These are phyloP conservation scores for Paramyrothecium roridum DNA, from an alignment of 2,329 filamentous ascomycete genomes.

Conservation along the genomic window DNA sequence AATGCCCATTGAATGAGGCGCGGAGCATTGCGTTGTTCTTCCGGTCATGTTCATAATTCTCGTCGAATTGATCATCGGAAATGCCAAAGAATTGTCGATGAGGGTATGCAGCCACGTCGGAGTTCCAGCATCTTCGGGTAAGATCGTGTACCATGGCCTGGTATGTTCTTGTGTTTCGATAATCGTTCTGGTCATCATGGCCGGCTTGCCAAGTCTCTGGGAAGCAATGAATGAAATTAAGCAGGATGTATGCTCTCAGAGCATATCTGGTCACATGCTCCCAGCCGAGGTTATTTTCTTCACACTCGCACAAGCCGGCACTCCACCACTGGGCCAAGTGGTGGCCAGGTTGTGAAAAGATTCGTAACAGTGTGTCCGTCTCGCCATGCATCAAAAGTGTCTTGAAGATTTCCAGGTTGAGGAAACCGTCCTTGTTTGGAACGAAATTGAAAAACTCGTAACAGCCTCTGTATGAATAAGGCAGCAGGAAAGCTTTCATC, in stretches of 20 bases:
- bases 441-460: slow-evolving; percentile 10
- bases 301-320: slow-evolving; percentile 3
- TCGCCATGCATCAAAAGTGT: slow-evolving; percentile 18
- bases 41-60: neutral
- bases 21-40: neutral
- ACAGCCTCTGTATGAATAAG: slow-evolving; percentile 5
- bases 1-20: neutral
- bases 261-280: slow-evolving; percentile 7
- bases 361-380: slow-evolving; percentile 14
- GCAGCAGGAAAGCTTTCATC: slow-evolving; percentile 11
- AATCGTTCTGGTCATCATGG: slow-evolving; percentile 6
- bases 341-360: slow-evolving; percentile 9
- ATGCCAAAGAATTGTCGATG: slow-evolving; percentile 16
- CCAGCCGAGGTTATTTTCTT: slow-evolving; percentile 11
- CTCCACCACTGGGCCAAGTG: slow-evolving; percentile 9
- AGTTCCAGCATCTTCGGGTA: slow-evolving; percentile 1
- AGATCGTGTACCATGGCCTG: slow-evolving; percentile 7
- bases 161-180: slow-evolving; percentile 11
- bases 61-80: slow-evolving; percentile 6
- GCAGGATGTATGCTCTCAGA: slow-evolving; percentile 13
- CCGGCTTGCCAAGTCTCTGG: slow-evolving; percentile 8
- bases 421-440: slow-evolving; percentile 7
- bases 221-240: slow-evolving; percentile 15
- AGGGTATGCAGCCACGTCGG: slow-evolving; percentile 7
- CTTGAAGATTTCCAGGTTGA: slow-evolving; percentile 17